Evolutionary conservation across 306 rosid genomes (phyloP).

Genomic region (Ormosia semicastrata): DNA sequence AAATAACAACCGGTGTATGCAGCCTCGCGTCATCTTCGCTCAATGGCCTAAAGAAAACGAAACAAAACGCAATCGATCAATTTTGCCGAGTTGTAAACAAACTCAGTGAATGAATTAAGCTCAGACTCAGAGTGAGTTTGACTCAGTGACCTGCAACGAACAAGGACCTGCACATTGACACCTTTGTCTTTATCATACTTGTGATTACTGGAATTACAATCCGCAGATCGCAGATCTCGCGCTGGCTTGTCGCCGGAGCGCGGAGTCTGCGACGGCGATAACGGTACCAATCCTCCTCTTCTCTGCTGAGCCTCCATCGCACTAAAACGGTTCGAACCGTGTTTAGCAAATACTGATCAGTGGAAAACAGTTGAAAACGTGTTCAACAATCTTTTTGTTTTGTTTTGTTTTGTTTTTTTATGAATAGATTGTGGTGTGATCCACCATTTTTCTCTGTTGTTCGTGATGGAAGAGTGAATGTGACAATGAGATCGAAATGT

Average conservation of each 20-base stretch:
- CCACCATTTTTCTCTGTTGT: neutral
- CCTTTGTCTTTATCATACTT: constrained; percentile 91
- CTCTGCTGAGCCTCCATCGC: constrained; percentile 77
- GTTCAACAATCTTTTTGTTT: neutral
- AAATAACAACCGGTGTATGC: constrained; percentile 91
- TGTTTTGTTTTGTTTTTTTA: too few relatives aligned
- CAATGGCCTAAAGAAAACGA: constrained; percentile 72
- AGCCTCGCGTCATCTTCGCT: constrained; percentile 84
- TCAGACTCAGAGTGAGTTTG: constrained; percentile 15
- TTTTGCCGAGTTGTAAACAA: neutral
- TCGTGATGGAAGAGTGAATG: neutral
- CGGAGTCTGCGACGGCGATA: constrained; percentile 97
- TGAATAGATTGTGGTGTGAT: neutral
- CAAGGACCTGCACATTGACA: constrained; percentile 95
- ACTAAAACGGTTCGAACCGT: neutral
- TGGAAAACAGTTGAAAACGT: neutral
- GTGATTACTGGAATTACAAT: constrained; percentile 69
- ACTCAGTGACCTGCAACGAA: constrained; percentile 86
- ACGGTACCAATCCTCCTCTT: constrained; percentile 70
- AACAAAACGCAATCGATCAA: neutral
- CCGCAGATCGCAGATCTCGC: constrained; percentile 97
- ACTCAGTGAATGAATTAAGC: neutral
- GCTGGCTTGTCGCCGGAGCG: constrained; percentile 74
- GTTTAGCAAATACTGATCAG: neutral
- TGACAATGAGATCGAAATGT: neutral